These are phyloP conservation scores for Plasmodium inui DNA, from an alignment of 169 alveolate species.

Conservation along the genomic window DNA sequence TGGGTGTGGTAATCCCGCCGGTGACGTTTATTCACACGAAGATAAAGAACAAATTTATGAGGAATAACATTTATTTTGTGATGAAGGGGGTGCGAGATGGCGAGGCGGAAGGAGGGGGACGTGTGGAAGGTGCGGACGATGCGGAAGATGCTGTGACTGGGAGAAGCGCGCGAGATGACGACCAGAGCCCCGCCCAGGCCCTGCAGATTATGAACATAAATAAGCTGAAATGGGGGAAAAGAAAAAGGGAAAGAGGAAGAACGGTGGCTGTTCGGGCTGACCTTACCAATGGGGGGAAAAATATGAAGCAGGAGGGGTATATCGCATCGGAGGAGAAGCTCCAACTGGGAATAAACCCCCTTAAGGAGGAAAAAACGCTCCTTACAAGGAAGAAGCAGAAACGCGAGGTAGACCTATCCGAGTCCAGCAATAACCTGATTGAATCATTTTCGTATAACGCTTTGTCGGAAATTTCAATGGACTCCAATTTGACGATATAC, in stretches of 20 bases:
- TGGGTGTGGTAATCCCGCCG: constrained; percentile 37
- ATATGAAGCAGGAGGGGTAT: neutral
- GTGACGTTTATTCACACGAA: constrained; percentile 41
- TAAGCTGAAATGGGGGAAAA: constrained; percentile 6
- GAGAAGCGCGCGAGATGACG: neutral
- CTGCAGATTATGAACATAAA: constrained; percentile 16
- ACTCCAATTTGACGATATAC: constrained; percentile 6
- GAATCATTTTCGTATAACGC: constrained; percentile 20
- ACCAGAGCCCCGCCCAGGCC: neutral
- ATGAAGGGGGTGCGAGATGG: neutral
- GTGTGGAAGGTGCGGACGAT: neutral
- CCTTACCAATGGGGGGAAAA: neutral
- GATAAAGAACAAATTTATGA: constrained; percentile 69
- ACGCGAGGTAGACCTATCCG: constrained; percentile 7
- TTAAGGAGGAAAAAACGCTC: neutral
- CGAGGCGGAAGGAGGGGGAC: neutral
- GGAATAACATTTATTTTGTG: constrained; percentile 61
- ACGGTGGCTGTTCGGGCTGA: neutral
- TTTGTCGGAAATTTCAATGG: neutral
- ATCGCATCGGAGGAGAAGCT: neutral
- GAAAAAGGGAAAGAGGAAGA: neutral
- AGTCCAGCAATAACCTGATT: constrained; percentile 18
- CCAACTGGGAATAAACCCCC: neutral
- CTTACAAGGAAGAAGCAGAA: neutral
- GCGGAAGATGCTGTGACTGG: neutral